Evolutionary conservation across 2,329 filamentous ascomycete species (phyloP).

Genomic region (Lachnellula cervina): DNA sequence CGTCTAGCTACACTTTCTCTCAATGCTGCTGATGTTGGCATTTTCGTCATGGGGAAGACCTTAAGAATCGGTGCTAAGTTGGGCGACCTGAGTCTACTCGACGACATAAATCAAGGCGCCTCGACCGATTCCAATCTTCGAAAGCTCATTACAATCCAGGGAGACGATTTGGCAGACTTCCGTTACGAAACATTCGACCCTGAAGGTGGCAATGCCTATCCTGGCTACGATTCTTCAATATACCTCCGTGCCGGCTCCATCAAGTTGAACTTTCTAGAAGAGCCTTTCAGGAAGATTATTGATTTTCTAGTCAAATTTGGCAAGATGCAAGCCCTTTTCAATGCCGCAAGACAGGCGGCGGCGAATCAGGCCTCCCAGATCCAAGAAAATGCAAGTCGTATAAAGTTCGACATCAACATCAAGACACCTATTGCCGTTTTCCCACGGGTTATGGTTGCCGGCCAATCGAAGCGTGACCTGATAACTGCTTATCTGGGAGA

Average conservation of each 20-base stretch:
- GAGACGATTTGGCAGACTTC: conserved; percentile 93
- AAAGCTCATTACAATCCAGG: conserved; percentile 88
- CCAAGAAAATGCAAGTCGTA: conserved; percentile 81
- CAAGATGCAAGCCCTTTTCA: conserved; percentile 99
- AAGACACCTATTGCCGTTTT: conserved; percentile 97
- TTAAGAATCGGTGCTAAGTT: conserved; percentile 85
- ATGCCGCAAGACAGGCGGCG: conserved; percentile 90
- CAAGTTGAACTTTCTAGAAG: conserved; percentile 94
- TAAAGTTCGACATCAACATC: conserved; percentile 90
- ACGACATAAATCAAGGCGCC: conserved; percentile 90
- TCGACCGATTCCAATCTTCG: conserved; percentile 75
- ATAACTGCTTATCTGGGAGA: conserved; percentile 93
- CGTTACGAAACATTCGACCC: conserved; percentile 93
- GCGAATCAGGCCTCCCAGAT: conserved; percentile 90
- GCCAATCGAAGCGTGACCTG: conserved; percentile 68
- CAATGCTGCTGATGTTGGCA: conserved; percentile 84
- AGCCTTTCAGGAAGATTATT: conserved; percentile 96
- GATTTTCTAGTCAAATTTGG: conserved; percentile 98
- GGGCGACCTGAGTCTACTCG: conserved; percentile 81
- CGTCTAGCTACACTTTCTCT: conserved; percentile 88
- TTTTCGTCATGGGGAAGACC: conserved; percentile 79
- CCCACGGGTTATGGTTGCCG: conserved; percentile 69
- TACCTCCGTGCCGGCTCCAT: conserved; percentile 89
- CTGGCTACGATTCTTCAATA: conserved; percentile 90
- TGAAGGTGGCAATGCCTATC: conserved; percentile 65